Evolutionary conservation across 2,329 filamentous ascomycete species (phyloP).

Genomic region (Pseudocercospora pini-densiflorae): DNA sequence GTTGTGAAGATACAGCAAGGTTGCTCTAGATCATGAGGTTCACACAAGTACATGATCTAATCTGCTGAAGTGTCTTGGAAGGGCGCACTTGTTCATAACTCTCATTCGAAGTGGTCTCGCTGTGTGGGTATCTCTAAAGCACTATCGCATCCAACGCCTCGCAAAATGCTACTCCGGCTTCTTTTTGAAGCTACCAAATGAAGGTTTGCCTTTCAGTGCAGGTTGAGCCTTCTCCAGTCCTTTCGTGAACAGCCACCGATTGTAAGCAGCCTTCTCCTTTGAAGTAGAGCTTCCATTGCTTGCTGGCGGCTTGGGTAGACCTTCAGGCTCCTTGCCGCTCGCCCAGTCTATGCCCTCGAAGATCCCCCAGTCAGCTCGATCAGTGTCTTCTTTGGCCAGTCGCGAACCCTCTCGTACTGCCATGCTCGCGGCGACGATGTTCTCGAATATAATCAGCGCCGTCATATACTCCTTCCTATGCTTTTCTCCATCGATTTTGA

Average conservation of each 20-base stretch:
- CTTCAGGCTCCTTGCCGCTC: constrained; percentile 57
- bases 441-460: constrained; percentile 61
- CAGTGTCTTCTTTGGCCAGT: constrained; percentile 24
- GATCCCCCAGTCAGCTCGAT: constrained; percentile 47
- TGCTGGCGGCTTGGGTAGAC: constrained; percentile 31
- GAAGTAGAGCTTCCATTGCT: background rate
- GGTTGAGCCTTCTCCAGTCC: constrained; percentile 37
- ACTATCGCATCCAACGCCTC: background rate
- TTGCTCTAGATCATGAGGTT: background rate
- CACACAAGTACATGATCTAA: background rate
- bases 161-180: background rate
- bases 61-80: background rate
- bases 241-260: background rate
- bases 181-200: constrained; percentile 37
- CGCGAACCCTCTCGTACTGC: constrained; percentile 55
- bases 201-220: constrained; percentile 36
- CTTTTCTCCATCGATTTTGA: constrained; percentile 37
- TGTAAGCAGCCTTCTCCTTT: background rate
- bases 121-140: constrained; percentile 1
- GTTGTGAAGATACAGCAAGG: background rate
- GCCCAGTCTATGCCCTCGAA: constrained; percentile 63
- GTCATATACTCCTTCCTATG: constrained; percentile 45
- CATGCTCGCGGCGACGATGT: constrained; percentile 62
- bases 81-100: background rate
- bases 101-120: background rate